A percentile compares a stretch with the other conserved stretches of the same genome.
phyloP scores from a whole-genome alignment of 345 rosid genomes.

The Raphanus raphanistrum region DNA sequence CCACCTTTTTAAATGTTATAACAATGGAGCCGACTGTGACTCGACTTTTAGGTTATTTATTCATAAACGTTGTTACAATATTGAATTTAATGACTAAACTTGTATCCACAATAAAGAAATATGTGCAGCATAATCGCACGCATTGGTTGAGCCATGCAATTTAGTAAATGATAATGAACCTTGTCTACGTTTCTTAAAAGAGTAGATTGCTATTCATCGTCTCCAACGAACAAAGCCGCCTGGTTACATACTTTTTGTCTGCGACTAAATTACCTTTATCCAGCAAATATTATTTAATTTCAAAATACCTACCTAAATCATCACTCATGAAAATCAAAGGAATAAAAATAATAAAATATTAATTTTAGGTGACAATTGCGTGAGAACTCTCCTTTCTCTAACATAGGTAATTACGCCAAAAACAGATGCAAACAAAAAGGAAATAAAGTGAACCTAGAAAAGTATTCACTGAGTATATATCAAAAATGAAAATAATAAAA shows the following conservation, averaged over 20 bases:
- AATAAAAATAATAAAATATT: too few species aligned
- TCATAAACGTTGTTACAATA: background rate
- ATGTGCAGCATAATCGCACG: background rate
- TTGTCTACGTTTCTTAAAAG: constrained; percentile 32
- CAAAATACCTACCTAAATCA: background rate
- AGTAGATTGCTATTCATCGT: constrained; percentile 40
- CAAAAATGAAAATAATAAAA: background rate
- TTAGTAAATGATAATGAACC: constrained; percentile 36
- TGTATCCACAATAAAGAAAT: background rate
- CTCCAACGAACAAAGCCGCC: constrained; percentile 42
- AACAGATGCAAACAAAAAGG: background rate
- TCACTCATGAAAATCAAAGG: background rate
- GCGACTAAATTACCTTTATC: background rate
- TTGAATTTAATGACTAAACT: constrained; percentile 6
- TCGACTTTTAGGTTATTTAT: background rate
- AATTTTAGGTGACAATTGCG: constrained; percentile 1
- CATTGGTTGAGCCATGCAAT: constrained; percentile 17
- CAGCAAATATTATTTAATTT: background rate
- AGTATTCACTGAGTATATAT: background rate
- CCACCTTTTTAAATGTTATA: background rate
- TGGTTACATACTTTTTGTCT: constrained; percentile 37
- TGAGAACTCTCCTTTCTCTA: constrained; percentile 18
- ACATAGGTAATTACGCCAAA: background rate
- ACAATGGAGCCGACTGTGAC: constrained; percentile 11
- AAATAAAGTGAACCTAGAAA: background rate